phyloP scores from a whole-genome alignment of 495 filamentous ascomycete genomes.

The Aspergillus biplanus region DNA sequence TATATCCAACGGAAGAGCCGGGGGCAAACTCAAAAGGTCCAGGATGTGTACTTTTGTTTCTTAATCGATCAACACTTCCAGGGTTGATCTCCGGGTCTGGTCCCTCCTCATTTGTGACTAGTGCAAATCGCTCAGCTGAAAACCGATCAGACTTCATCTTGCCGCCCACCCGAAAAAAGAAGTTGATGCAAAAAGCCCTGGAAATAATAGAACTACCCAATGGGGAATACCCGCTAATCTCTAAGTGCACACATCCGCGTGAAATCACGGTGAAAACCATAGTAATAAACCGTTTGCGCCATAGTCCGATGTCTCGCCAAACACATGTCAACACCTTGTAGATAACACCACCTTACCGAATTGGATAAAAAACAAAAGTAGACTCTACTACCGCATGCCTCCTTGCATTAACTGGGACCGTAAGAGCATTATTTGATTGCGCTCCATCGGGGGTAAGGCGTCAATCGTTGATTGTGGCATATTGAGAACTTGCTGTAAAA shows the following conservation, averaged over 20 bases:
- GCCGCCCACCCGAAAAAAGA: not conserved
- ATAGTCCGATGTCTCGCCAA: slow-evolving; percentile 12
- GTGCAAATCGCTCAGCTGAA: not conserved
- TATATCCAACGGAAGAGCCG: not conserved
- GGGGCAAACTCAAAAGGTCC: not conserved
- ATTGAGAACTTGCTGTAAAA: slow-evolving; percentile 74
- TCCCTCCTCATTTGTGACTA: not conserved
- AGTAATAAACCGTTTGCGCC: slow-evolving; percentile 24
- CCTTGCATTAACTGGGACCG: slow-evolving; percentile 58
- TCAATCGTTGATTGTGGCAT: slow-evolving; percentile 79
- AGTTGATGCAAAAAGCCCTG: not conserved
- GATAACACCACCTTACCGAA: slow-evolving; percentile 10
- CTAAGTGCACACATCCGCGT: slow-evolving; percentile 24
- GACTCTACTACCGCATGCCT: slow-evolving; percentile 40
- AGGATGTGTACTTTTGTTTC: too few species aligned
- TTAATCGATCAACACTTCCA: too few species aligned
- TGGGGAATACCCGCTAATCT: slow-evolving; percentile 21
- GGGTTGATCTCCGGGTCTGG: too few species aligned
- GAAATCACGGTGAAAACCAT: slow-evolving; percentile 12
- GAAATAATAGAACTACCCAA: slow-evolving; percentile 11
- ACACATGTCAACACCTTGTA: slow-evolving; percentile 5
- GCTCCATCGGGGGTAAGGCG: slow-evolving; percentile 69
- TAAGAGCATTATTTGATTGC: slow-evolving; percentile 76
- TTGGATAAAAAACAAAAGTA: slow-evolving; percentile 1
- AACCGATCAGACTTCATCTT: not conserved